These are phyloP conservation scores for Letharia lupina DNA, from an alignment of 495 filamentous ascomycete genomes.

Conservation along the genomic window DNA sequence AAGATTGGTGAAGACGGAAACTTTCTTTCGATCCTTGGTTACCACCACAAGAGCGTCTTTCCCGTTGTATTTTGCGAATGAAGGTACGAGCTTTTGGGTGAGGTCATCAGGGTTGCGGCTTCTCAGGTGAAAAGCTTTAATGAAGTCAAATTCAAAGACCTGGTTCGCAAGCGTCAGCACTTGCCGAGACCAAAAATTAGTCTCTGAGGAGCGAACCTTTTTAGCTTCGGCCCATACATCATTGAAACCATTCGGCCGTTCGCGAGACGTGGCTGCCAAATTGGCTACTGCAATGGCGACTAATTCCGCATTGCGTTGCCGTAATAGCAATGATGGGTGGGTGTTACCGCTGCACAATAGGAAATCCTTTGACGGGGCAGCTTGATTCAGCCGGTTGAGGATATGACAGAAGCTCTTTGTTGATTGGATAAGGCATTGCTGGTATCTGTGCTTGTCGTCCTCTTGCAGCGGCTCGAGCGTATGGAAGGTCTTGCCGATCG, in stretches of 20 bases:
- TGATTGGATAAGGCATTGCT: conserved; percentile 7
- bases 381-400: background rate
- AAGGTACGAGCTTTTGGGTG: background rate
- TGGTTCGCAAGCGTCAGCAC: background rate
- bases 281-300: conserved; percentile 2
- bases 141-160: background rate
- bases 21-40: background rate
- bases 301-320: conserved; percentile 1
- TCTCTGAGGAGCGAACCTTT: background rate
- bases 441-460: conserved; percentile 3
- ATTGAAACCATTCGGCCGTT: background rate
- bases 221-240: background rate
- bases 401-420: conserved; percentile 2
- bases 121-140: background rate
- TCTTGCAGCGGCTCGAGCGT: background rate
- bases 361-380: background rate
- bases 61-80: background rate
- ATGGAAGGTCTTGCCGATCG: background rate
- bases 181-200: background rate
- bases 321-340: background rate
- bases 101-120: background rate
- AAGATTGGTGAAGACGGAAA: background rate
- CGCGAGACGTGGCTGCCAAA: background rate
- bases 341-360: background rate
- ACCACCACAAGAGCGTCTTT: conserved; percentile 2